These are phyloP conservation scores for Akanthomyces dipterigenus DNA, from an alignment of 2,329 filamentous ascomycete species.

Conservation along the genomic window DNA sequence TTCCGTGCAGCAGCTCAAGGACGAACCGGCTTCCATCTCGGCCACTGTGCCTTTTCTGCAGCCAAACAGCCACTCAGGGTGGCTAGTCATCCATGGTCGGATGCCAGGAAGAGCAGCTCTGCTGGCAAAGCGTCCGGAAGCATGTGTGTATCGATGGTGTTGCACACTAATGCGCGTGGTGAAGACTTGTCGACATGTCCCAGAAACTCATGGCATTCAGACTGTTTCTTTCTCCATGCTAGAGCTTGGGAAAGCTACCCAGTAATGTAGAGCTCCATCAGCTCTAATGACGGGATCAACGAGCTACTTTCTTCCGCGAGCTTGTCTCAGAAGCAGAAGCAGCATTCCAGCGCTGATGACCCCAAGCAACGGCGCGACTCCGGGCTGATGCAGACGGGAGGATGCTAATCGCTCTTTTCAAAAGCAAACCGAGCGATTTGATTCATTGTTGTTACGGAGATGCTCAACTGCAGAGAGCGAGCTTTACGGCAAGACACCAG, in stretches of 20 bases:
- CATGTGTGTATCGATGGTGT: not conserved
- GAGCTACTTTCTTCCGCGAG: not conserved
- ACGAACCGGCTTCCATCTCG: too few relatives aligned
- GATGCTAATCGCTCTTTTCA: not conserved
- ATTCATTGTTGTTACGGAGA: not conserved
- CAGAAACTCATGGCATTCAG: too few relatives aligned
- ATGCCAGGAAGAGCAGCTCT: too few relatives aligned
- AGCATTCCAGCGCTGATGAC: not conserved
- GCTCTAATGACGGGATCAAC: not conserved
- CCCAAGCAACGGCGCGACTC: not conserved
- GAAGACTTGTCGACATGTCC: too few relatives aligned
- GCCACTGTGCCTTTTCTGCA: not conserved
- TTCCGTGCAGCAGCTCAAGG: not conserved
- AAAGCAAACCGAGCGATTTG: not conserved
- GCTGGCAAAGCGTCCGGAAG: too few relatives aligned
- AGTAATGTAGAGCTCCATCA: too few relatives aligned
- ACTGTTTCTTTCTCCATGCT: too few relatives aligned
- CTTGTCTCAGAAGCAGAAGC: not conserved
- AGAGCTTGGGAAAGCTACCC: too few relatives aligned
- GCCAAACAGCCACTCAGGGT: too few relatives aligned
- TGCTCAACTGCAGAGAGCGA: not conserved
- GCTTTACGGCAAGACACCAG: too few relatives aligned
- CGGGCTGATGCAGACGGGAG: not conserved
- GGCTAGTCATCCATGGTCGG: not conserved
- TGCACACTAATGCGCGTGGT: too few relatives aligned